Conservation (phyloP, 2,329 filamentous ascomycete species). For the Apiospora malaysiana region DNA sequence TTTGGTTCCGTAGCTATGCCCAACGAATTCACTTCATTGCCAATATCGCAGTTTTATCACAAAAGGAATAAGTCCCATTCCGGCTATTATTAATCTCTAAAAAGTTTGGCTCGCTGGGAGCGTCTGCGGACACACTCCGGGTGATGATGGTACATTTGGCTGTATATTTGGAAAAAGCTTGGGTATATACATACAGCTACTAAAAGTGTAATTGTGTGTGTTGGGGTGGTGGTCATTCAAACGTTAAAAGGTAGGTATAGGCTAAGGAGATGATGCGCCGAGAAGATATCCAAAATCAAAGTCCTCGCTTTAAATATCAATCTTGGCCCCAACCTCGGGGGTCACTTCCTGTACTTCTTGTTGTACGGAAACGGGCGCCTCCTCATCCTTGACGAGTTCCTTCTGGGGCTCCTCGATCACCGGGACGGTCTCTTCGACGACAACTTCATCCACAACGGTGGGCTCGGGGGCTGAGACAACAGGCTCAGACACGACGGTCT, state of each 20-base stretch:
- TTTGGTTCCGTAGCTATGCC: background rate
- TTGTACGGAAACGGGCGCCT: background rate
- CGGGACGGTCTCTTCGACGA: too few species aligned
- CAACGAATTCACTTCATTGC: background rate
- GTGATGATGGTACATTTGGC: constrained; percentile 12
- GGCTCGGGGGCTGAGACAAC: background rate
- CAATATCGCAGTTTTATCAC: background rate
- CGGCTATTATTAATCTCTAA: constrained; percentile 2
- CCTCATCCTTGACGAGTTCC: constrained; percentile 11
- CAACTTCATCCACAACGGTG: background rate
- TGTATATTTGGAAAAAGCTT: constrained; percentile 6
- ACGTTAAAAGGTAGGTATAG: background rate
- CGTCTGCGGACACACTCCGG: background rate
- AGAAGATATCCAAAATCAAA: background rate
- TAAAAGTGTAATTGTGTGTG: background rate
- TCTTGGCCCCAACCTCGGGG: background rate
- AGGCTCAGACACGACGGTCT: background rate
- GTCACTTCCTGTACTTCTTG: background rate
- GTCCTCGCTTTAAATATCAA: constrained; percentile 9
- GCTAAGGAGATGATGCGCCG: background rate
- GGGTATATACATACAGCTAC: constrained; percentile 16
- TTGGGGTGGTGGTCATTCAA: constrained; percentile 13
- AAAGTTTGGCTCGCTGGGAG: background rate
- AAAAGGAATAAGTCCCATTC: background rate
- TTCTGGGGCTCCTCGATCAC: background rate